phyloP scores from a whole-genome alignment of 371 early-diverging fungal species.

The Apophysomyces sp. region DNA sequence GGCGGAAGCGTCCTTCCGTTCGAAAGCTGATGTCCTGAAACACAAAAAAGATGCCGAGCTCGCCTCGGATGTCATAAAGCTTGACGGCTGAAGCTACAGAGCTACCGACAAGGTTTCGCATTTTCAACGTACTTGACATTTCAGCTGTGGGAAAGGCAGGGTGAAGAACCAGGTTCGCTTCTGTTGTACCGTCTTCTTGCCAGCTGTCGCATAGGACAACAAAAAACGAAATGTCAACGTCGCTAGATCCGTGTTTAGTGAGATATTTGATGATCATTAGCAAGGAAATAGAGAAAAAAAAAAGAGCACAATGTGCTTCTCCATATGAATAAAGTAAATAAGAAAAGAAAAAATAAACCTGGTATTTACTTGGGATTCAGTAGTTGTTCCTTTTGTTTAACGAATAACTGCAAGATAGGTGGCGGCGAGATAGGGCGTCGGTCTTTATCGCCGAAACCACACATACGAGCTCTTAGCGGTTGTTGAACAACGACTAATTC shows the following conservation, averaged over 20 bases:
- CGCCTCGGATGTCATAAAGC: slow-evolving; percentile 59
- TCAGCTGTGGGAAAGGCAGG: slow-evolving; percentile 14
- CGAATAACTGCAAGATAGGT: slow-evolving; percentile 55
- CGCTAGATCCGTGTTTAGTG: slow-evolving; percentile 5
- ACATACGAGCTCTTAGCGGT: slow-evolving; percentile 67
- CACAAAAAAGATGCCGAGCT: slow-evolving; percentile 73
- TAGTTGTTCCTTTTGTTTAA: slow-evolving; percentile 15
- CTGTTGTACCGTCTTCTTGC: slow-evolving; percentile 16
- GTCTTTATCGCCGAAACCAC: slow-evolving; percentile 75
- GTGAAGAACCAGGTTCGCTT: slow-evolving; percentile 25
- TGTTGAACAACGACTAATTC: slow-evolving; percentile 54
- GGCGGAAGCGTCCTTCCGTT: slow-evolving; percentile 63
- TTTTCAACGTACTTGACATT: slow-evolving; percentile 6
- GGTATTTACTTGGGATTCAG: slow-evolving; percentile 8
- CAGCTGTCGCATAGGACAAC: slow-evolving; percentile 23
- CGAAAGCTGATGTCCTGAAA: slow-evolving; percentile 75
- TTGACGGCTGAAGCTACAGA: slow-evolving; percentile 68
- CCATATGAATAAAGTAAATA: background rate
- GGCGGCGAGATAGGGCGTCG: slow-evolving; percentile 72
- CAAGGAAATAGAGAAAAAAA: too few relatives aligned
- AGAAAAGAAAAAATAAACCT: background rate
- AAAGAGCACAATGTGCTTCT: background rate
- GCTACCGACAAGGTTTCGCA: slow-evolving; percentile 72
- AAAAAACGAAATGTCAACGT: slow-evolving; percentile 20
- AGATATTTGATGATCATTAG: background rate